Percentiles rank a stretch among this genome's conserved stretches.
Evolutionary conservation across 768 basidiomycete genomes (phyloP).

Genomic region (Rhizopogon roseolus): DNA sequence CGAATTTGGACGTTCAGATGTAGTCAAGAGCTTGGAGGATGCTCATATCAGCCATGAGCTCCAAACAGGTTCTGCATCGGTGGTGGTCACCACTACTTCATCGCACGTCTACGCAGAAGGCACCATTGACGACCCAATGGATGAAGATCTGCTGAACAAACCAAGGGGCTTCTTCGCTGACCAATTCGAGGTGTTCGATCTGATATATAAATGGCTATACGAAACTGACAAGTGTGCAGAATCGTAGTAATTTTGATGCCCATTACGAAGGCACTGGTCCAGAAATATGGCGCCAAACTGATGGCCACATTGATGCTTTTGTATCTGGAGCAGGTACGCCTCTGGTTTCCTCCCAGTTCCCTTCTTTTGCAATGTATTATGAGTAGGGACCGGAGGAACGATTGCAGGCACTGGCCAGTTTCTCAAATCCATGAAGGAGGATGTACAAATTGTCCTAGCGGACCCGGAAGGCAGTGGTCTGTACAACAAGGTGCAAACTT

Average conservation of each 20-base stretch:
- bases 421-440: conserved; percentile 69
- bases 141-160: conserved; percentile 40
- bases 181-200: conserved; percentile 72
- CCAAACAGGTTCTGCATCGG: conserved; percentile 40
- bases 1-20: conserved; percentile 54
- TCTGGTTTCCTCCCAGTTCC: neutral
- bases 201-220: neutral
- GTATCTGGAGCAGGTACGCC: conserved; percentile 79
- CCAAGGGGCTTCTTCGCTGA: conserved; percentile 92
- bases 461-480: conserved; percentile 95
- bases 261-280: conserved; percentile 90
- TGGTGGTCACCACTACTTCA: conserved; percentile 51
- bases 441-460: conserved; percentile 67
- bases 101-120: conserved; percentile 32
- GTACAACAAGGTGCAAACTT: conserved; percentile 72
- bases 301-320: conserved; percentile 77
- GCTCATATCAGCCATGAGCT: conserved; percentile 27
- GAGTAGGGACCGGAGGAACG: conserved; percentile 89
- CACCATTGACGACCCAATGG: conserved; percentile 26
- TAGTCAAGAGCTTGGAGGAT: conserved; percentile 9
- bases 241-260: conserved; percentile 84
- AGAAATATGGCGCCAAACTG: conserved; percentile 92
- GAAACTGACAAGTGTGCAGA: conserved; percentile 36
- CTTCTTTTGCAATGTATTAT: neutral
- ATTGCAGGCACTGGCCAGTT: conserved; percentile 80